These are phyloP conservation scores for Rhododendron williamsianum DNA, from an alignment of 148 eudicot species.

Conservation along the genomic window DNA sequence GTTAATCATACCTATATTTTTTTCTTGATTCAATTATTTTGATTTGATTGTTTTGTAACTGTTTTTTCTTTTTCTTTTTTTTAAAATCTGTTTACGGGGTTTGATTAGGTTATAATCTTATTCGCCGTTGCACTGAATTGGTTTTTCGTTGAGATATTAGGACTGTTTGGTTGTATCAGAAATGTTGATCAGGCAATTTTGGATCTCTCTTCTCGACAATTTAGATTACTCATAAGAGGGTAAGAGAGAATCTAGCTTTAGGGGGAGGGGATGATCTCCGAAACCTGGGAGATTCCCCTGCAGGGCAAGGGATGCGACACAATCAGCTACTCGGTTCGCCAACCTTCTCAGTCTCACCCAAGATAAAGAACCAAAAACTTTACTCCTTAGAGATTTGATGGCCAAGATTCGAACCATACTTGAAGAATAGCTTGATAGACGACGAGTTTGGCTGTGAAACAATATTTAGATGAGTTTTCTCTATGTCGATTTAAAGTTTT, in stretches of 20 bases:
- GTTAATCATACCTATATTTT: background rate
- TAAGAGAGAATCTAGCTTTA: too few relatives aligned
- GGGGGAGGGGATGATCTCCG: too few relatives aligned
- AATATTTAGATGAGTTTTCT: background rate
- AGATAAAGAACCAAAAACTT: background rate
- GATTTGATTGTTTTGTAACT: background rate
- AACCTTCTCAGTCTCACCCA: background rate
- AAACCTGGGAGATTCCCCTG: too few relatives aligned
- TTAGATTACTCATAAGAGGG: background rate
- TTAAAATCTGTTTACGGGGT: background rate
- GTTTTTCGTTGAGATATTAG: background rate
- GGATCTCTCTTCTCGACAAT: background rate
- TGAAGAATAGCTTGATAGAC: background rate
- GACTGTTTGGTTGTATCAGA: background rate
- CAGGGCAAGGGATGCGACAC: too few relatives aligned
- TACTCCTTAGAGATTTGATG: background rate
- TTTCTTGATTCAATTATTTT: background rate
- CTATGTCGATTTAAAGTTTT: background rate
- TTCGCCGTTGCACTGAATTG: background rate
- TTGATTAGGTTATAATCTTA: background rate
- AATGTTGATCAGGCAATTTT: background rate
- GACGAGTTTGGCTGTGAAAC: background rate
- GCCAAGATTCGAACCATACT: background rate
- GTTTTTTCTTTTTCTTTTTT: background rate
- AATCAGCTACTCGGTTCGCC: background rate